phyloP scores from a whole-genome alignment of 2,329 filamentous ascomycete species.

The Aspergillus pseudoglaucus region DNA sequence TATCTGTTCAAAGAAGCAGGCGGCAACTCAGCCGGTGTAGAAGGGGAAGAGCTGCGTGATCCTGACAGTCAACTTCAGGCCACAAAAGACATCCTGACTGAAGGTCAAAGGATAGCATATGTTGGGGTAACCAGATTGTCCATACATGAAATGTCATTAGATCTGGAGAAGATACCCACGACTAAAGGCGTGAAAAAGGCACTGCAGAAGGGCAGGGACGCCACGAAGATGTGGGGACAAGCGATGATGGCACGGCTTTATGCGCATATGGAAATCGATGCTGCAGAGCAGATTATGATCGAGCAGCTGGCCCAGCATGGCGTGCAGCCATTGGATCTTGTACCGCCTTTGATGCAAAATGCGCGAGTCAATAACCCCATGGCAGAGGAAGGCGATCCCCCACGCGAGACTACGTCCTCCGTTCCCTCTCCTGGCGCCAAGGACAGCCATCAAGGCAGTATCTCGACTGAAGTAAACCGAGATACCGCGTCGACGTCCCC shows the following conservation, averaged over 20 bases:
- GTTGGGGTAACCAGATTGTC: constrained; percentile 82
- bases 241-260: constrained; percentile 97
- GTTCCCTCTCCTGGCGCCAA: constrained; percentile 19
- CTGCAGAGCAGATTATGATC: constrained; percentile 91
- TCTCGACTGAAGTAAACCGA: constrained; percentile 30
- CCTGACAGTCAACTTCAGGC: constrained; percentile 86
- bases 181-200: constrained; percentile 67
- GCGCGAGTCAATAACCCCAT: constrained; percentile 88
- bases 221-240: constrained; percentile 91
- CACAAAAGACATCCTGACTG: constrained; percentile 89
- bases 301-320: constrained; percentile 93
- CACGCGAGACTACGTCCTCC: constrained; percentile 36
- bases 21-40: constrained; percentile 55
- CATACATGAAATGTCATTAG: constrained; percentile 68
- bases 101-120: constrained; percentile 92
- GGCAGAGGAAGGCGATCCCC: constrained; percentile 45
- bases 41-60: constrained; percentile 79
- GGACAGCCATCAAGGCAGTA: constrained; percentile 19
- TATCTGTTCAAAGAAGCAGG: constrained; percentile 80
- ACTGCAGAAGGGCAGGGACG: constrained; percentile 63
- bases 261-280: constrained; percentile 90
- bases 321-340: constrained; percentile 75
- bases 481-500: constrained; percentile 44
- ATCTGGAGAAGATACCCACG: constrained; percentile 53
- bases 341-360: constrained; percentile 82